These are phyloP conservation scores for Escovopsis weberi DNA, from an alignment of 2,329 filamentous ascomycete species.

Conservation along the genomic window DNA sequence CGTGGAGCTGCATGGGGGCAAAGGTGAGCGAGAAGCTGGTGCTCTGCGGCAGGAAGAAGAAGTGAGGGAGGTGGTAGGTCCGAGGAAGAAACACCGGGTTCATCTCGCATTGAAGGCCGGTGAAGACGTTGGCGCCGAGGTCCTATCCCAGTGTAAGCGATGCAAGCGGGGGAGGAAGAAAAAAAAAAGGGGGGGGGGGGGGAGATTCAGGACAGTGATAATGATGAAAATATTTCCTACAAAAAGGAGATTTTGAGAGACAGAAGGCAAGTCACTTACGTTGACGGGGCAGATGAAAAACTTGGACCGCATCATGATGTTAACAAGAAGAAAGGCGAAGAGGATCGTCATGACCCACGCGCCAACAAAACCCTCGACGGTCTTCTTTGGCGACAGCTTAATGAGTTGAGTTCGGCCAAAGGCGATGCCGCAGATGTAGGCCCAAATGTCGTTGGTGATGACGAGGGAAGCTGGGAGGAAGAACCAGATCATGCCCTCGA, in stretches of 20 bases:
- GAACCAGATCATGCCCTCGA: constrained; percentile 99
- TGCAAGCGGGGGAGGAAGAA: background rate
- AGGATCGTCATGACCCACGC: constrained; percentile 92
- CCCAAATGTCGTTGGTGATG: constrained; percentile 97
- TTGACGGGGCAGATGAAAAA: constrained; percentile 99
- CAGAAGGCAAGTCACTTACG: constrained; percentile 25
- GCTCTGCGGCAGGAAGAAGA: constrained; percentile 52
- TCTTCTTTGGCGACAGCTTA: constrained; percentile 97
- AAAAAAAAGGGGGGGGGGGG: background rate
- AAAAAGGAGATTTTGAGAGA: too few relatives aligned
- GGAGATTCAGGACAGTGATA: background rate
- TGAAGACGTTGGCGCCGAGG: constrained; percentile 84
- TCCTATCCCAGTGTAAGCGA: constrained; percentile 31
- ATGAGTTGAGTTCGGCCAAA: constrained; percentile 95
- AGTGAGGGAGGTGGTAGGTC: constrained; percentile 56
- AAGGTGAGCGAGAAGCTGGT: constrained; percentile 53
- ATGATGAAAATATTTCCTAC: background rate
- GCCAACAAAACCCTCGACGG: constrained; percentile 90
- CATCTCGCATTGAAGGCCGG: constrained; percentile 73
- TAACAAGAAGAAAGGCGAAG: constrained; percentile 69
- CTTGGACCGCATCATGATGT: constrained; percentile 75
- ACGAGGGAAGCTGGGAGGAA: constrained; percentile 89
- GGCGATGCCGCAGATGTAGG: constrained; percentile 93
- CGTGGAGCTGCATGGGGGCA: constrained; percentile 86
- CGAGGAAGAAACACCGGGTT: constrained; percentile 84